Conservation (phyloP, 768 basidiomycete genomes). For the Boletus sensibilis region DNA sequence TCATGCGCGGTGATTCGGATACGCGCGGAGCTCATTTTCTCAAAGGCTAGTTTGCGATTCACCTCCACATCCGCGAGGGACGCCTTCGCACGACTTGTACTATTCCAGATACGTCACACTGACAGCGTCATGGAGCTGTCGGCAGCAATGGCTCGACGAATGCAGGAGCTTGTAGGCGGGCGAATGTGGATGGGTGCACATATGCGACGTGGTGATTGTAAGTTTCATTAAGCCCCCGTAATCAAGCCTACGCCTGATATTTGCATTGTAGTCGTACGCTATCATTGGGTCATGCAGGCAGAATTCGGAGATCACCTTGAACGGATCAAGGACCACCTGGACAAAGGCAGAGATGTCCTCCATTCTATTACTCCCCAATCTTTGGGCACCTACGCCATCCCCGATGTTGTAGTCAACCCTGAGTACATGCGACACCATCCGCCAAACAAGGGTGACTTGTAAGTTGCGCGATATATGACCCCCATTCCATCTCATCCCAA, state of each 20-base stretch:
- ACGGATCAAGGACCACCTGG: constrained; percentile 32
- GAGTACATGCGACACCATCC: constrained; percentile 14
- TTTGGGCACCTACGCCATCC: constrained; percentile 22
- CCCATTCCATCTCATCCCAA: constrained; percentile 3
- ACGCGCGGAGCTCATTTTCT: constrained; percentile 5
- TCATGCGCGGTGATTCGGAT: background rate
- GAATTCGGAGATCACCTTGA: constrained; percentile 36
- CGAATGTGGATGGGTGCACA: constrained; percentile 43
- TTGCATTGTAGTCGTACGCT: constrained; percentile 26
- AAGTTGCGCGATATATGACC: background rate
- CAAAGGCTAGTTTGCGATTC: constrained; percentile 36
- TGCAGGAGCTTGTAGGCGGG: constrained; percentile 30
- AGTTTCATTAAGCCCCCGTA: constrained; percentile 7
- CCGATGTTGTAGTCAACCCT: constrained; percentile 18
- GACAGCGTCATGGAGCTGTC: constrained; percentile 32
- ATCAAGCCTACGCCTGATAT: background rate
- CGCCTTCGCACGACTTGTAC: constrained; percentile 33
- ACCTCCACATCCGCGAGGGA: constrained; percentile 33
- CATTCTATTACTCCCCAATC: constrained; percentile 16
- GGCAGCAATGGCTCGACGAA: constrained; percentile 31
- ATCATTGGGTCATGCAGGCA: constrained; percentile 37
- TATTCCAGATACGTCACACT: constrained; percentile 31
- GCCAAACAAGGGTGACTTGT: constrained; percentile 25
- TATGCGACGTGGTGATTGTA: constrained; percentile 46
- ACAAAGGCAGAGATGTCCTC: constrained; percentile 22